phyloP scores from a whole-genome alignment of 352 stramenopile genomes.

The Globisporangium cederbergense region DNA sequence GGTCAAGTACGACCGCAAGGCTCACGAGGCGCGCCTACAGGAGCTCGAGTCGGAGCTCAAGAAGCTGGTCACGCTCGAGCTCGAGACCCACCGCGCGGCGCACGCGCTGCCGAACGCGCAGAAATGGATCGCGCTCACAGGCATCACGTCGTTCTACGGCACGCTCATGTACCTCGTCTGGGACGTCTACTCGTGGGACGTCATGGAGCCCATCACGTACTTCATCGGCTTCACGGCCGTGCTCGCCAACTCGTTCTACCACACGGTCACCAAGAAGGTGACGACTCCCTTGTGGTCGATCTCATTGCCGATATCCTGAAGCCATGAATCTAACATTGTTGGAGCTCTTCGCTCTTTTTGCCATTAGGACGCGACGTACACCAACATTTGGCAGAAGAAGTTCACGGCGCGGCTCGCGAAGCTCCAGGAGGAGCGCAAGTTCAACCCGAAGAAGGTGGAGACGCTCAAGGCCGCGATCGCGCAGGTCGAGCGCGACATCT shows the following conservation, averaged over 20 bases:
- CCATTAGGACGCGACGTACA: constrained; percentile 71
- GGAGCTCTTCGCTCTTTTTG: not conserved
- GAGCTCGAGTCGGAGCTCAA: constrained; percentile 44
- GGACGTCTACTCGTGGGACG: constrained; percentile 87
- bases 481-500: constrained; percentile 61
- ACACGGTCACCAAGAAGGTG: constrained; percentile 71
- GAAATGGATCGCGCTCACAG: constrained; percentile 65
- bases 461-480: constrained; percentile 41
- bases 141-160: constrained; percentile 66
- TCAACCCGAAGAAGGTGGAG: constrained; percentile 37
- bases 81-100: constrained; percentile 40
- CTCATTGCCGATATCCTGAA: not conserved
- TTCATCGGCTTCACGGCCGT: constrained; percentile 88
- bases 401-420: constrained; percentile 38
- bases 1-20: constrained; percentile 59
- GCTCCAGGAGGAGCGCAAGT: constrained; percentile 55
- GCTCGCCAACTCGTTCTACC: constrained; percentile 79
- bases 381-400: constrained; percentile 82
- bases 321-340: not conserved
- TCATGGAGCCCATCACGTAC: constrained; percentile 90
- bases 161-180: constrained; percentile 78
- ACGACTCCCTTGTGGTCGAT: not conserved
- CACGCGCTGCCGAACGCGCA: constrained; percentile 58
- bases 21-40: constrained; percentile 46
- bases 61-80: constrained; percentile 45